Evolutionary conservation across 768 basidiomycete species (phyloP), one percentile per base, ranked within the genome.

Genomic region (Tricholoma terreum): DNA sequence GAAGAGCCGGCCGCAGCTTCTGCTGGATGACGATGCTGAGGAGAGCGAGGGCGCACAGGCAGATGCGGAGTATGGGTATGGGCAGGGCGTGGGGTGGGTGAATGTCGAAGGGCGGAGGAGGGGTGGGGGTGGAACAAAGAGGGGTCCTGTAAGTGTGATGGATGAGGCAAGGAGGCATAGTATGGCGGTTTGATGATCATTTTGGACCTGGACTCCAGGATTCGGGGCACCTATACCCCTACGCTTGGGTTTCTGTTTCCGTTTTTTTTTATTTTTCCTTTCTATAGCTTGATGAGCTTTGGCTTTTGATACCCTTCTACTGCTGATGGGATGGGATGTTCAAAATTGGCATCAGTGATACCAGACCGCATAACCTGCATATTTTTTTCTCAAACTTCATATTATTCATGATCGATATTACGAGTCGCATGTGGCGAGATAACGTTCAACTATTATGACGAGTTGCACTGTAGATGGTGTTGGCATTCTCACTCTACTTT

Each of bases 31-130:
- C 1, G 83, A 84, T 4, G 82, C 76, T 24, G 77, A 78, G 4
- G 85, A 87, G 55, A 85, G 84, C 60, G 88, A 86, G 34, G 86
- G 84, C 1, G 81, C 78, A n/a, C 82, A 89, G 61, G 87, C 86
- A 3, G 89, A 90, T 66, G 86, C 78, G 17, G 88, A 89, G 69
- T 85, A 77, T 38, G 61, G 65, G 54, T 57, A 60, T 45, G 65
- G 58, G 60, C 71, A 56, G 7, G 54, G 57, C 38, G 61, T 57
- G 19, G 65, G 70, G 24, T 85, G 84, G 82, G 74, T 80, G 45
- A 84, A 84, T 66, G 65, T 82, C 9, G 85, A 85, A 15, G 80
- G 80, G 8, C 76, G 87, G 49, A 75, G 82, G 63, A 81, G 81
- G 52, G 76, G 76, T 63, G 24, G 71, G 72, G 52, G 67, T 66